A percentile compares a stretch with the other conserved stretches of the same genome.
phyloP scores from a whole-genome alignment of 2,329 filamentous ascomycete species.

The Cercospora zeina region DNA sequence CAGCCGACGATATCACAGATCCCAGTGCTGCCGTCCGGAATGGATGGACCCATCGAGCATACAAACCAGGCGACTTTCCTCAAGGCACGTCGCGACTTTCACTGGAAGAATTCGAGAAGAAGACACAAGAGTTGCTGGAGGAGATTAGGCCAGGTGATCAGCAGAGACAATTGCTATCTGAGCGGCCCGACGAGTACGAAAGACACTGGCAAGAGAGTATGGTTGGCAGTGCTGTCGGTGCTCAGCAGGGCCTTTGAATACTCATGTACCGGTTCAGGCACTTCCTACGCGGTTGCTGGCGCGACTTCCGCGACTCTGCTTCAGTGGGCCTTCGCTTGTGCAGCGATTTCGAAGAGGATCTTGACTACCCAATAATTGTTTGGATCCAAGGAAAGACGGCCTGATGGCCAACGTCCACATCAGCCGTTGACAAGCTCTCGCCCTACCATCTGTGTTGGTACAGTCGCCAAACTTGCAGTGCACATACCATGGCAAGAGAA shows the following conservation, averaged over 20 bases:
- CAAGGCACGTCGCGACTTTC: constrained; percentile 5
- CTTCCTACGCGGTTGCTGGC: not conserved
- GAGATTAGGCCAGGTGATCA: not conserved
- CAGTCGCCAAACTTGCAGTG: not conserved
- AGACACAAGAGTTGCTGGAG: constrained; percentile 3
- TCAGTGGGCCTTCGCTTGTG: too few species aligned
- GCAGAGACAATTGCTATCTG: constrained; percentile 3
- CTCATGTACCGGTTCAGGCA: not conserved
- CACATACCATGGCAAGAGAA: not conserved
- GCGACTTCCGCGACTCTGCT: too few species aligned
- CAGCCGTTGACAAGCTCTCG: not conserved
- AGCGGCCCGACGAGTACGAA: constrained; percentile 1
- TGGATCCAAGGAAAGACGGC: too few species aligned
- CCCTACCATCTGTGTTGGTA: not conserved
- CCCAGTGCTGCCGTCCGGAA: constrained; percentile 9
- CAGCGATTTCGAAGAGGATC: too few species aligned
- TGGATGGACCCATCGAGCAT: constrained; percentile 3
- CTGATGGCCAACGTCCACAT: too few species aligned
- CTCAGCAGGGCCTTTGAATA: not conserved
- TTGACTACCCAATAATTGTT: too few species aligned
- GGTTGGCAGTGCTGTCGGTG: not conserved
- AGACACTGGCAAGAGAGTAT: not conserved
- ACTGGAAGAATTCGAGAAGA: constrained; percentile 1
- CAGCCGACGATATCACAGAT: not conserved
- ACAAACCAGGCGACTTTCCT: constrained; percentile 2